A percentile compares a stretch with the other conserved stretches of the same genome.
Conservation (phyloP, 768 basidiomycete species). For the Boletus subcaerulescens region DNA sequence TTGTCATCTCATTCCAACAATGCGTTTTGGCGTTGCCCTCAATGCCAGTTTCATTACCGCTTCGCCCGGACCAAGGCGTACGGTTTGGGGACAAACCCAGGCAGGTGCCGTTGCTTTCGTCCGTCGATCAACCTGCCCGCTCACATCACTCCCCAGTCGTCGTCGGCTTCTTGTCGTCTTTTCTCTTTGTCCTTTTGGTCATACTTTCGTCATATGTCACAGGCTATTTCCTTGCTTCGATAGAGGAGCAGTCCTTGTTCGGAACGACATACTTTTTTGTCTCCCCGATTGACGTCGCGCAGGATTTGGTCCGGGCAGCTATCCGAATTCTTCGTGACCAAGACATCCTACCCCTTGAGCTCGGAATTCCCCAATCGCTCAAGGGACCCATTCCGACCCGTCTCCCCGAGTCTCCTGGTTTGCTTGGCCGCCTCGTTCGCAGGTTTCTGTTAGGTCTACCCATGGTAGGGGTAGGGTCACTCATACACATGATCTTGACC, state of each 20-base stretch:
- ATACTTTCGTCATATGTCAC: conserved; percentile 69
- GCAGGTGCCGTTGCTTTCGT: conserved; percentile 35
- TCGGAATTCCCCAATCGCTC: conserved; percentile 15
- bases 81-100: conserved; percentile 76
- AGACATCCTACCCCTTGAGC: conserved; percentile 37
- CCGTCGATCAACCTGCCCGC: conserved; percentile 6
- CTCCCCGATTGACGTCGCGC: conserved; percentile 55
- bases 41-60: conserved; percentile 75
- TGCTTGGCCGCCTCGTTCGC: conserved; percentile 55
- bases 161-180: conserved; percentile 55
- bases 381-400: conserved; percentile 15
- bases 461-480: conserved; percentile 70
- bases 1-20: conserved; percentile 55
- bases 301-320: conserved; percentile 60
- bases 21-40: conserved; percentile 77
- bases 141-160: conserved; percentile 45
- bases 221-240: conserved; percentile 58
- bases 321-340: conserved; percentile 61
- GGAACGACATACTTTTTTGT: conserved; percentile 40
- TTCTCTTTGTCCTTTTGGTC: conserved; percentile 63
- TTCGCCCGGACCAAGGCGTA: conserved; percentile 68
- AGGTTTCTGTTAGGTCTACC: conserved; percentile 79
- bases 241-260: conserved; percentile 50
- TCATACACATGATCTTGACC: conserved; percentile 69
- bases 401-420: conserved; percentile 37